Conservation (phyloP, 345 rosid species). For the Bruguiera gymnorhiza region DNA sequence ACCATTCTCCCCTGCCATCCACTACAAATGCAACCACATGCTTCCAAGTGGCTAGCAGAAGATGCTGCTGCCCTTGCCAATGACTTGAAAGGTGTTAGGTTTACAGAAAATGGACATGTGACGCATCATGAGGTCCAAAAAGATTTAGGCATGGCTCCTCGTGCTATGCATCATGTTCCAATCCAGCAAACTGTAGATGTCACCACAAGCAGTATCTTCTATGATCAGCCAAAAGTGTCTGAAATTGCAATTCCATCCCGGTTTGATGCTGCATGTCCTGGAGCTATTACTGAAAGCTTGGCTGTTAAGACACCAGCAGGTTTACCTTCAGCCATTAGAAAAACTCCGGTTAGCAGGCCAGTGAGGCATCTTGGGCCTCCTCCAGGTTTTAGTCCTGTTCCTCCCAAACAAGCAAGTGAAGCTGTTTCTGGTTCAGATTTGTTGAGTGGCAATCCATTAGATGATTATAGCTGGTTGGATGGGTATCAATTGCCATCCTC, state of each 20-base stretch:
- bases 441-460: constrained; percentile 35
- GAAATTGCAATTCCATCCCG: constrained; percentile 47
- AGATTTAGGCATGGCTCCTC: constrained; percentile 33
- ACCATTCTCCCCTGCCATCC: constrained; percentile 37
- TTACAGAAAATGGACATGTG: constrained; percentile 55
- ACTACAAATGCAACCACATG: constrained; percentile 41
- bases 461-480: constrained; percentile 98
- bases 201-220: constrained; percentile 35
- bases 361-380: constrained; percentile 88
- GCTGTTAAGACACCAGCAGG: constrained; percentile 36
- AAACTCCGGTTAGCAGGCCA: constrained; percentile 81
- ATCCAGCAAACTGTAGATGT: constrained; percentile 42
- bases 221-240: constrained; percentile 40
- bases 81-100: constrained; percentile 50
- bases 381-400: constrained; percentile 78
- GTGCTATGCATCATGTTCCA: constrained; percentile 34
- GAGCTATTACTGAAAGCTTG: constrained; percentile 40
- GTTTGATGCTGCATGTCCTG: constrained; percentile 46
- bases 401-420: constrained; percentile 52
- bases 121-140: constrained; percentile 49
- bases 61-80: constrained; percentile 51
- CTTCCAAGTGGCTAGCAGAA: constrained; percentile 54
- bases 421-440: constrained; percentile 40
- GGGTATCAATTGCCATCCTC: constrained; percentile 72
- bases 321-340: constrained; percentile 40